Base-by-base conservation (phyloP, 1,139 yeast genomes). In the Diutina ranongensis region DNA sequence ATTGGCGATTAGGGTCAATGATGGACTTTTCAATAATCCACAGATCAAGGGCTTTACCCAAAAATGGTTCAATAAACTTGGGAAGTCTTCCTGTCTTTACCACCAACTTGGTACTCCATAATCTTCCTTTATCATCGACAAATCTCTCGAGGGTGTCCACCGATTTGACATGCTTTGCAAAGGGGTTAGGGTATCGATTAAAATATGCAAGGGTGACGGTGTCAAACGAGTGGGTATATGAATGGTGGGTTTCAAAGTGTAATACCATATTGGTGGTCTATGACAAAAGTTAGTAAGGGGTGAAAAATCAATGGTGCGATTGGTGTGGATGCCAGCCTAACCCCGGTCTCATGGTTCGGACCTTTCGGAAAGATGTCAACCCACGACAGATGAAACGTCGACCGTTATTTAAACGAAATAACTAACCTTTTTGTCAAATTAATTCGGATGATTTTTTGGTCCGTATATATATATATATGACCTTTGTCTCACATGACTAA, bases 161-260 rank as follows among this genome's bases (percentile, higher is more conserved):
- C 13, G 95, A 82, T 44, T 82, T 67, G 13, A 92, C 97, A 64
- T 92, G 97, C n/a, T 78, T 67, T 35, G 97, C 83, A 58, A 74
- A 88, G 3, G 98, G 98, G 57, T 87, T 87, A 2, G 96, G 96
- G 57, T 86, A 87, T 54, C 94, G 68, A 63, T 85, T 85, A 61
- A 86, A 80, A 59, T 82, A 83, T 1, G 95, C 95, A 46, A 81
- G 67, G 4, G 89, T 72, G 20, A 84, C 87, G 1, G 92, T 83
- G 45, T 71, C 72, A 57, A 88, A 88, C 55, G 80, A 81, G 59
- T 79, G 78, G 47, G 73, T 64, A 59, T 70, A 84, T 22, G 65
- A 60, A 57, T 80, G 83, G 16, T 68, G 58, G 50, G 70, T 76
- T 15, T 38, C 42, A 38, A 38, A 38, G 33, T 38, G 25, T 8